phyloP scores from a whole-genome alignment of 2,329 filamentous ascomycete species.

The Ascochyta viciae-villosae region DNA sequence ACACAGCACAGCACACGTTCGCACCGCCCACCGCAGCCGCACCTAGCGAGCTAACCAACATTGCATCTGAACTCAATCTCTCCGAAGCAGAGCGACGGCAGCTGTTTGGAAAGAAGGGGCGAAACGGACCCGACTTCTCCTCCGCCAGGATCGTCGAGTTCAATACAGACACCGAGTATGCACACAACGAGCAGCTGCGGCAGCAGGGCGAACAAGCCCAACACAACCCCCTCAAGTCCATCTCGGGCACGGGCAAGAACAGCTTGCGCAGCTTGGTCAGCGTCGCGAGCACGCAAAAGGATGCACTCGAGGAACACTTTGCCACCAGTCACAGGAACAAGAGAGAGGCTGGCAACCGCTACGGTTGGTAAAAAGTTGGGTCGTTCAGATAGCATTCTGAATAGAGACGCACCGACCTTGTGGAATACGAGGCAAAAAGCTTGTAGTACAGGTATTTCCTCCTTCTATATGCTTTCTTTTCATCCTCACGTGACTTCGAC shows the following conservation, averaged over 20 bases:
- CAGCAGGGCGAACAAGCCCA: slow-evolving; percentile 71
- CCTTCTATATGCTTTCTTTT: background rate
- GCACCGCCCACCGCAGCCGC: slow-evolving; percentile 13
- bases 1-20: slow-evolving; percentile 16
- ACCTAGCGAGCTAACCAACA: slow-evolving; percentile 68
- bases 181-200: slow-evolving; percentile 79
- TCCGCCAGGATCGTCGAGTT: slow-evolving; percentile 79
- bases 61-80: slow-evolving; percentile 81
- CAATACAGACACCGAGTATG: slow-evolving; percentile 88
- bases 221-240: slow-evolving; percentile 82
- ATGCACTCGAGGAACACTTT: slow-evolving; percentile 91
- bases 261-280: slow-evolving; percentile 86
- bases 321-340: slow-evolving; percentile 79
- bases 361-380: slow-evolving; percentile 72
- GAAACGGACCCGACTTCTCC: slow-evolving; percentile 53
- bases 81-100: slow-evolving; percentile 79
- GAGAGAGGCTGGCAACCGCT: slow-evolving; percentile 79
- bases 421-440: too few species aligned
- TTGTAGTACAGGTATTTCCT: too few species aligned
- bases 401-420: too few species aligned
- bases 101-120: slow-evolving; percentile 76
- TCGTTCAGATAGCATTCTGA: too few species aligned
- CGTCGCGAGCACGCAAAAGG: slow-evolving; percentile 80
- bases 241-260: slow-evolving; percentile 84
- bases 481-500: background rate